phyloP scores from a whole-genome alignment of 345 rosid species.

The Tarenaya hassleriana region DNA sequence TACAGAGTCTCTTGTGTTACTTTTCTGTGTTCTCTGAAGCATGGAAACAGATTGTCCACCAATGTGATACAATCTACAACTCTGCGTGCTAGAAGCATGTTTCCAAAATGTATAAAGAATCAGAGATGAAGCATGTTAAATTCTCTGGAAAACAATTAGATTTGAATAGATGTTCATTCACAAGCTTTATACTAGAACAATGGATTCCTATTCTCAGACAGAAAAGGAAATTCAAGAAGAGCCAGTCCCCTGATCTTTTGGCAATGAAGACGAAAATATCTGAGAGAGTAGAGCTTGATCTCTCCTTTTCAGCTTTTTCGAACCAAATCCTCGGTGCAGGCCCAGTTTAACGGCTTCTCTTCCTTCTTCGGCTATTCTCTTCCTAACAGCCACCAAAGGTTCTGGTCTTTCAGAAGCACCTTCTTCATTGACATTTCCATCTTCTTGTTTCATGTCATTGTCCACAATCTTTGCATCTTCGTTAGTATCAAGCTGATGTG shows the following conservation, averaged over 20 bases:
- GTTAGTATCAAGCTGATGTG: slow-evolving; percentile 8
- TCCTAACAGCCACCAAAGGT: slow-evolving; percentile 41
- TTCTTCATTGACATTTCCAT: slow-evolving; percentile 20
- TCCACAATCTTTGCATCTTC: no score
- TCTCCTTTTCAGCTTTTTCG: slow-evolving; percentile 33
- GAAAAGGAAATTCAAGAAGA: slow-evolving; percentile 9
- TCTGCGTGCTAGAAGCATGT: no score
- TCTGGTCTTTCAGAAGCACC: slow-evolving; percentile 23
- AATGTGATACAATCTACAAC: no score
- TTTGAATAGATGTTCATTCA: no score
- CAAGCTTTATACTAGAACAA: no score
- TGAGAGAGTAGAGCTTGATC: slow-evolving; percentile 38
- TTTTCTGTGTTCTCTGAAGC: no score
- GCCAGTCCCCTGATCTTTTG: slow-evolving; percentile 33
- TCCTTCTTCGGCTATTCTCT: slow-evolving; percentile 42
- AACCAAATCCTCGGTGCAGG: slow-evolving; percentile 27
- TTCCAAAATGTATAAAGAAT: no score
- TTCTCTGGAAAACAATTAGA: no score
- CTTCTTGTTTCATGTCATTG: slow-evolving; percentile 26
- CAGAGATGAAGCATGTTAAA: no score
- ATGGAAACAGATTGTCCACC: no score
- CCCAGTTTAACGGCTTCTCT: slow-evolving; percentile 44
- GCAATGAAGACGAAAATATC: slow-evolving; percentile 49
- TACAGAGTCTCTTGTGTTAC: no score
- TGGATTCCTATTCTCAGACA: no score